Base-by-base conservation (phyloP, 768 basidiomycete species). In the Sporobolomyces roseus region DNA sequence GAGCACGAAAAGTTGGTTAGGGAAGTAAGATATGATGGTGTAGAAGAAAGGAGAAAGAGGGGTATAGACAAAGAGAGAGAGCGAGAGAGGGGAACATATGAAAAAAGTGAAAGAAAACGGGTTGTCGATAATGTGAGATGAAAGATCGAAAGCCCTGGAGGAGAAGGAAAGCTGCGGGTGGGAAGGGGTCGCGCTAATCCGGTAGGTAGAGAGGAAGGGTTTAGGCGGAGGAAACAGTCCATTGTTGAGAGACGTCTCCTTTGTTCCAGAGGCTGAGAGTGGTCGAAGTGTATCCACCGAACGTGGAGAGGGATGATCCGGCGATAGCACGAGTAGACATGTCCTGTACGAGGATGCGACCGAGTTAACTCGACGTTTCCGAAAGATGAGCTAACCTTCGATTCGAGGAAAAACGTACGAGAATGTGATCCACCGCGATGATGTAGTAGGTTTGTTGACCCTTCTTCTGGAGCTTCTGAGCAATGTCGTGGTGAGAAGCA, bases 291-390 rank as follows among this genome's bases (percentile, higher is more conserved):
- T 70, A 70, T 17, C 68, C 68, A 8, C 68, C 68, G 30, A 36
- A 54, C 23, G 68, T 70, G 27, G 21, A 1, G 33, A 70, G 32
- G 4, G 53, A 19, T 25, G 21, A 21, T 27, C 29, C 32, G 19
- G 56, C 48, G 27, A 70, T 63, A 2, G 69, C 69, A 17, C 69
- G 64, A 17, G 69, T 65, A 12, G 64, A 51, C 69, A 70, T 70
- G 64, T 70, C 60, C 43, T 64, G 32, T 25, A 14, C 2, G 12
- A 4, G 6, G 27, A 23, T 19, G 27, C 38, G 17, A 41, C 17
- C 9, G 9, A 41, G 17, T 9, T 41, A 46, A 23, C 45, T 54
- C 53, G 33, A 17, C 33, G 4, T 30, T 17, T 33, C 14, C 14
- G n/a, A 23, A n/a, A 38, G 13, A 10, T 25, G 23, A 12, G 25